Evolutionary conservation across 2,329 filamentous ascomycete genomes (phyloP), one percentile per base, ranked within the genome.

Genomic region (Aspergillus ochraceus): DNA sequence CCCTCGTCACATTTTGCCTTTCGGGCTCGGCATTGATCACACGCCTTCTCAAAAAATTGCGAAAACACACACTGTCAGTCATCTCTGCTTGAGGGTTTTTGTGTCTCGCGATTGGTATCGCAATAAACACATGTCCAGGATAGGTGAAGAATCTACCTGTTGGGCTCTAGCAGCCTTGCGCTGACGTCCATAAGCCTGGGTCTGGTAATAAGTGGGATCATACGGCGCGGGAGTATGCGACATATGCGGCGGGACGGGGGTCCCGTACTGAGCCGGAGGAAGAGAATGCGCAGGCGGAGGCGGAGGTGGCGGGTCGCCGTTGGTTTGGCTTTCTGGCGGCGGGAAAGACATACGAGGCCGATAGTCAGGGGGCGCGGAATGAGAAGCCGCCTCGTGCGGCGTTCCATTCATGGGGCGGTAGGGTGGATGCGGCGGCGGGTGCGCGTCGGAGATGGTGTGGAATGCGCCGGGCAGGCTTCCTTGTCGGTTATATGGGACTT

Each of bases 1-100:
- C 88, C 88, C 79, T 97, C 92, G 69, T 96, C 92, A 73, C 92
- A 97, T 77, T 96, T 96, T 14, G 92, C 92, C 76, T 96, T 97
- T 45, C 94, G 84, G 61, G 90, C 85, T 60, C 92, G 88, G 76
- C 92, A 97, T 74, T 89, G 91, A 70, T 96, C 92, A 76, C 95
- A 99, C 42, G 95, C 95, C 88, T 96, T 64, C 17, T 50, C 19
- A 20, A 1, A 22, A 20, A 1, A 22, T 32, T n/a, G 17, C 17
- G 22, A 24, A 62, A 29, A 47, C 19, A 46, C 20, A 24, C 29
- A 46, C 42, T n/a, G 60, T 63, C 49, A 62, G 64, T 42, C 17
- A 57, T 19, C 39, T 14, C 17, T 14, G 32, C 12, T 12, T 36
- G 26, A 9, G 26, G 26, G 8, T 8, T 42, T 42, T 47, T 49